Evolutionary conservation across 164 flowering plant genomes (phyloP).

Genomic region (grape (Vitis vinifera)): DNA sequence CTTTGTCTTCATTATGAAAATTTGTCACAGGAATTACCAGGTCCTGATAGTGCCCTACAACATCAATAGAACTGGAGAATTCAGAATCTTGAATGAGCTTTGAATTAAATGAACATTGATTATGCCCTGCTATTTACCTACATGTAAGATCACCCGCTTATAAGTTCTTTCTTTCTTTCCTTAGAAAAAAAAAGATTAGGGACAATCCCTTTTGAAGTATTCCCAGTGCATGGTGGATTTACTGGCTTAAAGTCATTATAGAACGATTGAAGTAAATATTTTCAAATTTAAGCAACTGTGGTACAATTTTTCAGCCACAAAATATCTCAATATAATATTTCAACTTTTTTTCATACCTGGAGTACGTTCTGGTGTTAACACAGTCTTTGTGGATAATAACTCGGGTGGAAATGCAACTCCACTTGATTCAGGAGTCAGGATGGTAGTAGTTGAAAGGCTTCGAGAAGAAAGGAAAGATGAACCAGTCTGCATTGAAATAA

Average conservation of each 20-base stretch:
- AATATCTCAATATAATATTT: background rate
- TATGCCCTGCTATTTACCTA: too few relatives aligned
- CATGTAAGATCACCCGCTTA: too few relatives aligned
- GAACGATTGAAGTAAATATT: background rate
- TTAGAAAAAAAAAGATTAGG: too few relatives aligned
- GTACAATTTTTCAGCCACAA: background rate
- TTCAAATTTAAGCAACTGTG: background rate
- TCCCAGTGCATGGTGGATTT: background rate
- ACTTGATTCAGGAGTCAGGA: conserved; percentile 55
- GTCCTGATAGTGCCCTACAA: conserved; percentile 73
- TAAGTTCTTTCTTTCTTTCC: too few relatives aligned
- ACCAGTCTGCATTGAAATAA: conserved; percentile 23
- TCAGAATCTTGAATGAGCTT: background rate
- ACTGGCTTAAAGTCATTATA: background rate
- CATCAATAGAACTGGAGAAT: conserved; percentile 9
- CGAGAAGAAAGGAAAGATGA: conserved; percentile 23
- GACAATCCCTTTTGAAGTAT: too few relatives aligned
- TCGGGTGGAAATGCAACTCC: conserved; percentile 56
- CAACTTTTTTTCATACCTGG: conserved; percentile 47
- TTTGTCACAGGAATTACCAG: conserved; percentile 82
- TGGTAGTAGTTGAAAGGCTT: conserved; percentile 41
- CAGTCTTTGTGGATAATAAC: conserved; percentile 45
- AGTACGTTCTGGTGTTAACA: conserved; percentile 41
- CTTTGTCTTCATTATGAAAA: conserved; percentile 82
- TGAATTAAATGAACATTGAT: too few relatives aligned